Evolutionary conservation across 768 basidiomycete species (phyloP).

Genomic region (Termitomyces sp.): DNA sequence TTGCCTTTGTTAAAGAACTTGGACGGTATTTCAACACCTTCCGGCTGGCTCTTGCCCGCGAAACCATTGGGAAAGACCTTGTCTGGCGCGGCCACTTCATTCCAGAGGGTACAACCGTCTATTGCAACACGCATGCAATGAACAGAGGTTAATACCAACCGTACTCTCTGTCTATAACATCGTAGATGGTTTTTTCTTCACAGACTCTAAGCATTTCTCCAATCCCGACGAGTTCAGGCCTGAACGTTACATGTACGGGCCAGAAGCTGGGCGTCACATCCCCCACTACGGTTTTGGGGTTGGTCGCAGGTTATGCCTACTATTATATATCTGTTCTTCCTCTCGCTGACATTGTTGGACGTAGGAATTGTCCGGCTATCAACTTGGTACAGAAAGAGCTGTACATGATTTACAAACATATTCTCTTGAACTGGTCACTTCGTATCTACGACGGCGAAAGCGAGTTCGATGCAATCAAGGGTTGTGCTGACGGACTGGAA

Average conservation of each 20-base stretch:
- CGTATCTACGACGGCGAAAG: slow-evolving; percentile 12
- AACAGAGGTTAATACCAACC: slow-evolving; percentile 6
- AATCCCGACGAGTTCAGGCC: slow-evolving; percentile 12
- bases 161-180: not conserved
- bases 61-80: slow-evolving; percentile 14
- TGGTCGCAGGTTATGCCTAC: slow-evolving; percentile 7
- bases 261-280: slow-evolving; percentile 13
- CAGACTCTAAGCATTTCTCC: slow-evolving; percentile 11
- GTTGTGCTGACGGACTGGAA: slow-evolving; percentile 10
- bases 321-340: not conserved
- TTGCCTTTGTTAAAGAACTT: slow-evolving; percentile 13
- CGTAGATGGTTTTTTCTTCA: not conserved
- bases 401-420: slow-evolving; percentile 12
- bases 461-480: slow-evolving; percentile 12
- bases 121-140: slow-evolving; percentile 14
- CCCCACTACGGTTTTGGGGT: slow-evolving; percentile 14
- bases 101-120: slow-evolving; percentile 13
- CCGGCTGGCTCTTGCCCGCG: slow-evolving; percentile 11
- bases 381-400: slow-evolving; percentile 14
- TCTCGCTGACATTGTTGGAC: not conserved
- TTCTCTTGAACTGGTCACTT: slow-evolving; percentile 10
- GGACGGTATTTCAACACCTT: slow-evolving; percentile 15
- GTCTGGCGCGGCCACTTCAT: slow-evolving; percentile 14
- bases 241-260: slow-evolving; percentile 13
- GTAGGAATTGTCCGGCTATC: slow-evolving; percentile 13